Evolutionary conservation across 805 yeast species (phyloP).

Genomic region (Spathaspora girioi): DNA sequence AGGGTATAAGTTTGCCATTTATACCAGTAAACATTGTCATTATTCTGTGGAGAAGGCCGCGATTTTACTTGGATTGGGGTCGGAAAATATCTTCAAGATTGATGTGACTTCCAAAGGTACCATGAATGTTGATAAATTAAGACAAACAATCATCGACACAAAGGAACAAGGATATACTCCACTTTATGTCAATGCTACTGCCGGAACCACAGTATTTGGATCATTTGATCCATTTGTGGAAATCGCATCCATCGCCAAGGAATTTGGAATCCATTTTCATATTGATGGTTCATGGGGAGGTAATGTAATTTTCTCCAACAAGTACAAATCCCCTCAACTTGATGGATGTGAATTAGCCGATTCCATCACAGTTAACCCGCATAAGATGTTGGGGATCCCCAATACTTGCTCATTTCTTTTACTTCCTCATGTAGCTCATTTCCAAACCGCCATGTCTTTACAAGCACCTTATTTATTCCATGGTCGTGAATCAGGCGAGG

Average conservation of each 20-base stretch:
- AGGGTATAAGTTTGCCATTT: slow-evolving; percentile 58
- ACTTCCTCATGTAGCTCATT: slow-evolving; percentile 61
- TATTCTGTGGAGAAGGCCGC: slow-evolving; percentile 82
- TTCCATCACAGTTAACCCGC: slow-evolving; percentile 80
- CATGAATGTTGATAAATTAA: slow-evolving; percentile 50
- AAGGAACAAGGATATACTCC: slow-evolving; percentile 61
- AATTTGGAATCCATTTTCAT: slow-evolving; percentile 68
- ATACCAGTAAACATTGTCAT: slow-evolving; percentile 69
- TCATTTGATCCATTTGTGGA: slow-evolving; percentile 68
- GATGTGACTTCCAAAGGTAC: slow-evolving; percentile 53
- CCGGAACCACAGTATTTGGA: slow-evolving; percentile 87
- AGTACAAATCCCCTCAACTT: slow-evolving; percentile 39
- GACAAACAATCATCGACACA: slow-evolving; percentile 40
- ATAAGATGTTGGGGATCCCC: slow-evolving; percentile 87
- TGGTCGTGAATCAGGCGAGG: slow-evolving; percentile 46
- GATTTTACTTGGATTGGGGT: slow-evolving; percentile 69
- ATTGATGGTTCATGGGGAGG: slow-evolving; percentile 94
- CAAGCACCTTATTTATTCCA: slow-evolving; percentile 82
- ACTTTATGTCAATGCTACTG: slow-evolving; percentile 74
- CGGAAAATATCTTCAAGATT: slow-evolving; percentile 58
- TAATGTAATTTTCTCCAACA: slow-evolving; percentile 63
- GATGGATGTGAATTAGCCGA: slow-evolving; percentile 65
- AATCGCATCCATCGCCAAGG: slow-evolving; percentile 51
- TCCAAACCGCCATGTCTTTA: slow-evolving; percentile 71
- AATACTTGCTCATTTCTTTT: slow-evolving; percentile 70